Evolutionary conservation across 164 flowering plant genomes (phyloP), one percentile per base, ranked within the genome.

Genomic region (Santalum album): DNA sequence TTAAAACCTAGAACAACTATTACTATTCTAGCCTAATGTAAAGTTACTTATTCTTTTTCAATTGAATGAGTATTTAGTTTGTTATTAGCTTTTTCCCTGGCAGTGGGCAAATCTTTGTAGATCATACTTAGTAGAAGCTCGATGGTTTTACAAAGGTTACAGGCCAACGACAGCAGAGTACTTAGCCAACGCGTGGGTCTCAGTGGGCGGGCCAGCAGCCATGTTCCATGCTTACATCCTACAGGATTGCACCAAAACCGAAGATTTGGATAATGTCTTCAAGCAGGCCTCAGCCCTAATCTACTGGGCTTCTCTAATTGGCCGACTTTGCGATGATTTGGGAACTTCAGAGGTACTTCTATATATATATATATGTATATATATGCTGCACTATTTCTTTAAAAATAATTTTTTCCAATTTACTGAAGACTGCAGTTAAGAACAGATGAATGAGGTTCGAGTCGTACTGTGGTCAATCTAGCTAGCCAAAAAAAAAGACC

Each of bases 101-200:
- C 34, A 68, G 72, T 68, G 69, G 72, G 21, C 21, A 49, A 58
- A 56, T 22, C 62, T 61, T 1, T 64, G 65, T 24, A 51, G 19
- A 57, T 27, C 69, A 44, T 72, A 59, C 22, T 45, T 64, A 14
- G 50, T 46, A 14, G 72, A 72, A 56, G 66, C 67, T 40, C 22
- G 50, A 15, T 72, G 72, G 75, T 68, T 51, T 39, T 14, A 12
- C 34, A 45, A 21, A 6, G 64, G 61, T 11, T 52, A 65, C 50
- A 64, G 21, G n/a, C 75, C 75, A 0, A 57, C 50, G 18, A 10
- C 67, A 20, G 44, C 51, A 1, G 75, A 71, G 47, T 71, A 67
- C 57, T 22, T 64, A 27, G 27, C 20, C 20, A 71, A 64, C 58
- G 69, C 58, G 17, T 57, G 63, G 55, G 54, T 27, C 16, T 71